Evolutionary conservation across 495 filamentous ascomycete genomes (phyloP), one percentile per base, ranked within the genome.

Genomic region (Penicillium arizonense): DNA sequence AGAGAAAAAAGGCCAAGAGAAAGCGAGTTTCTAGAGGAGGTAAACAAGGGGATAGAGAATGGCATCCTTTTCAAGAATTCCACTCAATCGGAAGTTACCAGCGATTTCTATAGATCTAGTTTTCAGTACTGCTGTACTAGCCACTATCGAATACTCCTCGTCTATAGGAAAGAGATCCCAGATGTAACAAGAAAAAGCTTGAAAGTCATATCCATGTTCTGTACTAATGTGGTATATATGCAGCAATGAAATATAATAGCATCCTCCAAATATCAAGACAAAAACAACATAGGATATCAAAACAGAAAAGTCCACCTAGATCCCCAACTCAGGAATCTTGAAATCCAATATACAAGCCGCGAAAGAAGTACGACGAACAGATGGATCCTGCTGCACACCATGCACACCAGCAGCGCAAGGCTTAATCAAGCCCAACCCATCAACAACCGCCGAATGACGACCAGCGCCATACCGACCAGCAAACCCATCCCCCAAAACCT

Each of bases 341-440:
- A 75, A 65, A 45, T 73, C 70, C 46, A 74, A 64, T 43, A 75
- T 74, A 44, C 70, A 72, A 24, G 72, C 72, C 1, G 69, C 69
- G 45, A 75, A 74, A 3, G 70, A 73, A 0, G 68, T 49, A 7
- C 65, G 67, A 10, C 63, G 55, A 2, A 57, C 50, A 8, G 49
- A 36, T 4, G 56, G 36, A 21, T 53, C 50, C 9, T 52, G 54
- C 34, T 43, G 28, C 7, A 44, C 38, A n/a, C 14, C 52, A 44
- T 35, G 53, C 0, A 45, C 37, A 20, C 30, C 37, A 36, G 36
- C 30, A 49, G 26, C 20, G 50, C 38, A 46, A 21, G 56, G 56
- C 40, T 50, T 44, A 33, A 58, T 14, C 2, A 33, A 57, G 35
- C 59, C 46, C 11, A 46, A 12, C 5, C 44, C 44, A 44, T 49